Base-by-base conservation (phyloP, 148 eudicot genomes). In the Beta vulgaris region DNA sequence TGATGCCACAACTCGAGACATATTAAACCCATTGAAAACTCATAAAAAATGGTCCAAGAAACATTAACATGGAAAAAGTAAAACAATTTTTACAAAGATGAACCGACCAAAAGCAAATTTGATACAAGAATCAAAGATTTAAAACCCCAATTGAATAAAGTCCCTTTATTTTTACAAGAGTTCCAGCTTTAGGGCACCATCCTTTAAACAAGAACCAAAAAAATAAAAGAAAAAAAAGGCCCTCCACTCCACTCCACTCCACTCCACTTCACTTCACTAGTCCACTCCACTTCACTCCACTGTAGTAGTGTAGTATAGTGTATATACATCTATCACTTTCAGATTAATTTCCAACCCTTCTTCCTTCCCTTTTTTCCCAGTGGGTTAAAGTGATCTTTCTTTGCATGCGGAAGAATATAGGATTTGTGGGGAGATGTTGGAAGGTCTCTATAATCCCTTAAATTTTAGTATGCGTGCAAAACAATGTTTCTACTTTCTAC, bases 151-250 rank as follows among this genome's bases (percentile, higher is more conserved):
- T 73, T 53, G 46, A 46, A 72, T 35, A 57, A 78, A 77, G 60
- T 31, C 16, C 48, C 77, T 75, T 69, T 73, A 21, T 37, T 54
- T 76, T 54, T n/a, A 67, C 29, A 67, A 69, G 66, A 63, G 78
- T 37, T 78, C 76, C 77, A 79, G 73, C 87, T 85, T 82, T 85
- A 85, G 85, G 87, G 85, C 79, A 85, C 87, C 87, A 82, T 31
- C 76, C 61, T 42, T 25, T 42, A 29, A 40, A n/a, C n/a, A n/a
- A n/a, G n/a, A n/a, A n/a, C n/a, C n/a, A n/a, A n/a, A n/a, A n/a
- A n/a, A n/a, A n/a, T n/a, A n/a, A n/a, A n/a, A n/a, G n/a, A n/a
- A n/a, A n/a, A 58, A 44, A 26, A 37, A 55, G 55, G 9, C 1
- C 28, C 31, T 35, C 46, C 54, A n/a, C n/a, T 59, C 74, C 75